Base-by-base conservation (phyloP, 1,284 basidiomycete genomes). In the Chiua sp. region DNA sequence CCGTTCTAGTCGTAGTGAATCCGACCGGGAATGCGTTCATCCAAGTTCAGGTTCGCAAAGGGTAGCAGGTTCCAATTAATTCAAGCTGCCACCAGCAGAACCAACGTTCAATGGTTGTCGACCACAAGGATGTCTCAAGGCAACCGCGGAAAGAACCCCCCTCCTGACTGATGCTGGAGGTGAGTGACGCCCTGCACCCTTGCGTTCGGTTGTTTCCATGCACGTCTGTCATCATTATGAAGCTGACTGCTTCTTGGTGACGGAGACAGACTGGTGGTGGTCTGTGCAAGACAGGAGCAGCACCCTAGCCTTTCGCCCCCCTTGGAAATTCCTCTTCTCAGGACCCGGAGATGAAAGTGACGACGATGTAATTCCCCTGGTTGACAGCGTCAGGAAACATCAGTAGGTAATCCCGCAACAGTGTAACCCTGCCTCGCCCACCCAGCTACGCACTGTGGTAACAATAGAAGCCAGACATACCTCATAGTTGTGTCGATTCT, bases 101-200 rank as follows among this genome's bases (percentile, higher is more conserved):
- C 33, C 42, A 55, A 56, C 51, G 35, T 60, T 56, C 58, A 37
- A 57, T 47, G 44, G 48, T 47, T 39, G 39, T 50, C 11, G 35
- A 57, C 63, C 71, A 54, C 71, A 65, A 67, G 66, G 68, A 66
- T 50, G 63, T 66, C 68, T 70, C 64, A 56, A 62, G 68, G 68
- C 66, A 50, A 73, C 66, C 69, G 52, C 65, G 53, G 71, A 63
- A 20, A n/a, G 50, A 44, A 59, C 53, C 28, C 54, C 42, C 51
- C 49, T 46, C 48, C 53, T 70, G 47, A 56, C 52, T 26, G 42
- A 47, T 48, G 50, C 10, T 23, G 53, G 56, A 48, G 50, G 47
- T 42, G 42, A 54, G 51, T 69, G 58, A 59, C 53, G 20, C 52
- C 57, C 55, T 66, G 47, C 59, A 51, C 59, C 61, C 57, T 65